phyloP scores from a whole-genome alignment of 1,139 yeast species.

The Suhomyces bribrorum region DNA sequence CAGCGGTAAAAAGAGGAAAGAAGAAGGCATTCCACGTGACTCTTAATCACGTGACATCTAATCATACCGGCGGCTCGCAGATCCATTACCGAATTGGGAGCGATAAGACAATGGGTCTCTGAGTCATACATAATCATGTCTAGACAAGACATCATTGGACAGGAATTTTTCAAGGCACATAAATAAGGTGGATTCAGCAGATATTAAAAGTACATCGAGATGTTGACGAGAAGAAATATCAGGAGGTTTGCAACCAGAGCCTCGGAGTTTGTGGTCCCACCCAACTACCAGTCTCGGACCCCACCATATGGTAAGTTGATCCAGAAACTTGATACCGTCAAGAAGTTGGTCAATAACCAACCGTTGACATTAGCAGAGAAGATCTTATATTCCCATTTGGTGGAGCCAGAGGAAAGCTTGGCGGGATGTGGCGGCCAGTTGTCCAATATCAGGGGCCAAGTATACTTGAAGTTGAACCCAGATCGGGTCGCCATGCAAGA shows the following conservation, averaged over 20 bases:
- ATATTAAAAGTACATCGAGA: slow-evolving; percentile 1
- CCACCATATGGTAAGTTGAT: slow-evolving; percentile 86
- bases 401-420: slow-evolving; percentile 78
- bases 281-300: slow-evolving; percentile 63
- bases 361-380: slow-evolving; percentile 94
- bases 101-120: slow-evolving; percentile 3
- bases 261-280: slow-evolving; percentile 46
- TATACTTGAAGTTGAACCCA: slow-evolving; percentile 89
- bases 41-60: background rate
- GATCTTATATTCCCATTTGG: slow-evolving; percentile 87
- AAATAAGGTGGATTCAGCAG: background rate
- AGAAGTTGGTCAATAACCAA: slow-evolving; percentile 60
- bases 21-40: background rate
- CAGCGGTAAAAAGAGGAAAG: too few species aligned
- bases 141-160: slow-evolving; percentile 8
- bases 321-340: slow-evolving; percentile 61
- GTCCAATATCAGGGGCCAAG: slow-evolving; percentile 71
- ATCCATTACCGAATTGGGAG: slow-evolving; percentile 5
- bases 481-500: slow-evolving; percentile 99
- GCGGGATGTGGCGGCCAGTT: slow-evolving; percentile 48
- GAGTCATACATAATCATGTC: slow-evolving; percentile 12
- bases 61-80: slow-evolving; percentile 8
- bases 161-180: slow-evolving; percentile 5
- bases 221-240: slow-evolving; percentile 13
- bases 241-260: slow-evolving; percentile 39